These are phyloP conservation scores for Aurifilum marmelostoma DNA, from an alignment of 2,329 filamentous ascomycete species.

Conservation along the genomic window DNA sequence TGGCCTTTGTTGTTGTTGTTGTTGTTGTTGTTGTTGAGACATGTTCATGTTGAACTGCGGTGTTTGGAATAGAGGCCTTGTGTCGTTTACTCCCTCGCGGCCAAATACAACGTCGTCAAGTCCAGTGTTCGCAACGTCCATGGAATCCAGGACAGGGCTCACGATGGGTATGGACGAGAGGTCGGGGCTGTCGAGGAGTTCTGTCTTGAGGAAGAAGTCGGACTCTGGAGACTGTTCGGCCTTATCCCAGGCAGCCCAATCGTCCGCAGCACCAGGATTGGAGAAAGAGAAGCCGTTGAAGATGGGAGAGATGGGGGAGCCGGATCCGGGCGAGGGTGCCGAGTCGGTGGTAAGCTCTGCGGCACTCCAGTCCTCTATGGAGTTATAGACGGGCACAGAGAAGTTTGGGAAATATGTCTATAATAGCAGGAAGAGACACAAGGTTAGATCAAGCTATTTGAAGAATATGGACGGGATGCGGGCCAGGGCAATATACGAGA, in stretches of 20 bases:
- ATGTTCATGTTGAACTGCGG: constrained; percentile 29
- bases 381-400: constrained; percentile 31
- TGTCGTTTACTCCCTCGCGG: constrained; percentile 34
- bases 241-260: constrained; percentile 39
- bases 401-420: constrained; percentile 20
- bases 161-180: constrained; percentile 34
- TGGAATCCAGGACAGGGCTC: constrained; percentile 42
- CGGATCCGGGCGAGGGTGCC: constrained; percentile 39
- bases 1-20: constrained; percentile 7
- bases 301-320: constrained; percentile 37
- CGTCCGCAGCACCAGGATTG: constrained; percentile 35
- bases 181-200: constrained; percentile 38
- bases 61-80: constrained; percentile 35
- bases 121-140: constrained; percentile 36
- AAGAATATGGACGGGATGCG: neutral
- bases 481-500: neutral
- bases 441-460: neutral
- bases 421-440: neutral
- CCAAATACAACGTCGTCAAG: constrained; percentile 33
- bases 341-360: constrained; percentile 42
- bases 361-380: constrained; percentile 37
- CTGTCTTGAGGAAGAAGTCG: constrained; percentile 39
- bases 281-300: constrained; percentile 38
- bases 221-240: constrained; percentile 36
- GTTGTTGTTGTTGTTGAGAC: constrained; percentile 18